Conservation (phyloP, 805 yeast genomes). For the Saturnispora silvae region DNA sequence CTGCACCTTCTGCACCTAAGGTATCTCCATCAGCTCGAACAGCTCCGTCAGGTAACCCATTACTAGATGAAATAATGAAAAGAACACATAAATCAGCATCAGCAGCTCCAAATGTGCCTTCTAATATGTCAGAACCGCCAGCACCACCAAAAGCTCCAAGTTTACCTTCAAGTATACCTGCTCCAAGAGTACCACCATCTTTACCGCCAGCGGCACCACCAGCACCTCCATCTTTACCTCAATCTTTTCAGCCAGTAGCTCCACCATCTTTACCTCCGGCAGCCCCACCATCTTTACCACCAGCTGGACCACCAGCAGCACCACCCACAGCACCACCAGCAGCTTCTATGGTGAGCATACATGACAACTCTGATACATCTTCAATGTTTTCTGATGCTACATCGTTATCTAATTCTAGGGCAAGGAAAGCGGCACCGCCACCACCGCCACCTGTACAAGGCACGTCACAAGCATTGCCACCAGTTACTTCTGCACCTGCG, state of each 20-base stretch:
- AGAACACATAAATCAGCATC: constrained; percentile 8
- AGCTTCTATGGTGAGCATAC: constrained; percentile 3
- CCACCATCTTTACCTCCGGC: constrained; percentile 32
- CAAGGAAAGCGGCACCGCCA: constrained; percentile 20
- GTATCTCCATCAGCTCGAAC: no score
- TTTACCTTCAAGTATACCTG: constrained; percentile 13
- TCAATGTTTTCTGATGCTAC: background rate
- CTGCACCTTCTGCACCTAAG: constrained; percentile 8
- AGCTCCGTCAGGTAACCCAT: constrained; percentile 13
- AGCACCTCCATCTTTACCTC: constrained; percentile 18
- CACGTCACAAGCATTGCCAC: constrained; percentile 13
- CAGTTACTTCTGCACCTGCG: constrained; percentile 29
- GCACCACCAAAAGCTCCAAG: constrained; percentile 14
- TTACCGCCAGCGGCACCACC: constrained; percentile 30
- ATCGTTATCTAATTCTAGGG: constrained; percentile 8
- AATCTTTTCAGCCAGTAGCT: constrained; percentile 9
- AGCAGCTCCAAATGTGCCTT: no score
- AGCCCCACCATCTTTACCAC: constrained; percentile 26
- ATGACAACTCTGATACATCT: background rate
- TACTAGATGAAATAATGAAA: constrained; percentile 10
- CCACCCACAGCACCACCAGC: constrained; percentile 4
- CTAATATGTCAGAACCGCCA: constrained; percentile 19
- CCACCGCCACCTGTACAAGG: constrained; percentile 2
- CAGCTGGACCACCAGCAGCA: constrained; percentile 1
- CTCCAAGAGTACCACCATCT: constrained; percentile 19